Percentiles rank a stretch among this genome's conserved stretches.
These are phyloP conservation scores for Eucommia ulmoides DNA, from an alignment of 257 asterid genomes.

Conservation along the genomic window DNA sequence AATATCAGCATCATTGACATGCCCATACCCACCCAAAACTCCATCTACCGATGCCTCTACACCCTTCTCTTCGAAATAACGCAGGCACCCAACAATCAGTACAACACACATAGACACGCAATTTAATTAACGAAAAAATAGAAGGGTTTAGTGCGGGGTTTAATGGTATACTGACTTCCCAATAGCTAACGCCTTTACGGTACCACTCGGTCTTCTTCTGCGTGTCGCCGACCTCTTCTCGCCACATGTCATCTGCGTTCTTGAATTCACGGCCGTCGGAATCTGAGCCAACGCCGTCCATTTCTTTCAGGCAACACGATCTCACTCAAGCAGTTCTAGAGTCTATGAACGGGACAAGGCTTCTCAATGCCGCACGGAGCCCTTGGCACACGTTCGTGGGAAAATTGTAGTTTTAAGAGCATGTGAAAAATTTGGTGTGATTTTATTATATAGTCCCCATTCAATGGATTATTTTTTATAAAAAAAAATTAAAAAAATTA, in stretches of 20 bases:
- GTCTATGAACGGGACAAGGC: too few relatives aligned
- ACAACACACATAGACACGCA: constrained; percentile 3
- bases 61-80: constrained; percentile 35
- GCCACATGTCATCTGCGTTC: constrained; percentile 88
- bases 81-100: constrained; percentile 6
- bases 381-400: too few relatives aligned
- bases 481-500: too few relatives aligned
- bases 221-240: constrained; percentile 70
- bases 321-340: too few relatives aligned
- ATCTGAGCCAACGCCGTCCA: constrained; percentile 54
- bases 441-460: too few relatives aligned
- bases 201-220: constrained; percentile 75
- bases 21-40: constrained; percentile 84
- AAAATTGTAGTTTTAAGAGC: too few relatives aligned
- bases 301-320: too few relatives aligned
- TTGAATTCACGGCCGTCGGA: constrained; percentile 66
- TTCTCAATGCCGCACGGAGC: too few relatives aligned
- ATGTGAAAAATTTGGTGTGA: too few relatives aligned
- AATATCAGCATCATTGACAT: constrained; percentile 69
- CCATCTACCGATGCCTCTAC: constrained; percentile 96
- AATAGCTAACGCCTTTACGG: constrained; percentile 63
- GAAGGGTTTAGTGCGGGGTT: background rate
- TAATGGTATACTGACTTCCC: constrained; percentile 39
- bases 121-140: background rate
- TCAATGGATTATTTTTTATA: too few relatives aligned